Base-by-base conservation (phyloP, 345 rosid species). In the Odontarrhena argentea region DNA sequence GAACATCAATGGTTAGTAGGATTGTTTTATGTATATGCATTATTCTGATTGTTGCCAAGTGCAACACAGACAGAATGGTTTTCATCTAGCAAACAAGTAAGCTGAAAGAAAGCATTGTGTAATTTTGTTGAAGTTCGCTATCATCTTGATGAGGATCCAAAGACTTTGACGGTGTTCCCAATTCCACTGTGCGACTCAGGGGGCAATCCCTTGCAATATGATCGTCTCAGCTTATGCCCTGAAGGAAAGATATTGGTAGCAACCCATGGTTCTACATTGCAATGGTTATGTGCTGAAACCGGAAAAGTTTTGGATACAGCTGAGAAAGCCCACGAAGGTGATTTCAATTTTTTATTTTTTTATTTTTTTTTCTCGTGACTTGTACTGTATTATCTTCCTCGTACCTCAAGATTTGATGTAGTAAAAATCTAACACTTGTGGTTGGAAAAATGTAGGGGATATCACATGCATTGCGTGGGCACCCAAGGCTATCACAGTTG, bases 121-220 rank as follows among this genome's bases (percentile, higher is more conserved):
- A 4, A 54, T 61, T 54, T 67, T 38, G n/a, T 69, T 53, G 76
- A 69, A 91, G 99, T 95, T 34, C 96, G 93, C 12, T 95, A 91
- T 68, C 96, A 91, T 76, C 86, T 95, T 47, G 96, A 91, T 62
- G 97, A 95, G 91, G 99, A 95, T 75, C 96, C 99, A 2, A 95
- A 95, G 86, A 81, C 90, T 51, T 62, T 95, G 80, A 91, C 87
- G 81, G 90, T 82, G 67, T 87, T 89, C 70, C 90, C 88, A 8
- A 95, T 88, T 63, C 96, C 96, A 12, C 86, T 84, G 25, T 84
- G 62, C 44, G 91, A 87, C 77, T 68, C 94, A 64, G 73, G 35
- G 41, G 99, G 91, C 7, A 65, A 85, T 65, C 72, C 85, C 41
- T 37, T 91, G 80, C 93, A 86, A 71, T 95, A 87, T 76, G 88